These are phyloP conservation scores for Epithemia pelagica DNA, from an alignment of 108 stramenopile genomes.

Conservation along the genomic window DNA sequence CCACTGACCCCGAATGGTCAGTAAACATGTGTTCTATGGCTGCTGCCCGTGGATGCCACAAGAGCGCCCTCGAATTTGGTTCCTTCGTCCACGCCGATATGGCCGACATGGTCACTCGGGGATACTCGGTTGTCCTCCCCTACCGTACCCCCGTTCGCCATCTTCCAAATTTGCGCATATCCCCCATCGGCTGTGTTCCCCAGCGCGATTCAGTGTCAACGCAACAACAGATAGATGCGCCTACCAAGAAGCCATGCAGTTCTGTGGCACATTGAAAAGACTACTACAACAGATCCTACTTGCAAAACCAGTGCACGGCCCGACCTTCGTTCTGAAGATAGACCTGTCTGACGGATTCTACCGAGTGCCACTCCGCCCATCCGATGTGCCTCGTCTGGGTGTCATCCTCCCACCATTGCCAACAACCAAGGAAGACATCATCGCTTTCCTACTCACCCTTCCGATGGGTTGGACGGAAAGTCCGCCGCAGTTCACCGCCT, in stretches of 20 bases:
- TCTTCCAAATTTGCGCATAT: background rate
- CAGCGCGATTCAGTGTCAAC: conserved; percentile 2
- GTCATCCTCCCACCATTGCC: background rate
- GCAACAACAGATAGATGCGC: background rate
- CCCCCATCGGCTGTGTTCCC: background rate
- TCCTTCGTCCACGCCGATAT: background rate
- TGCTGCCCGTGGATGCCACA: background rate
- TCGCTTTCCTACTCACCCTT: background rate
- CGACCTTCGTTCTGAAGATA: background rate
- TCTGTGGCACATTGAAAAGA: background rate
- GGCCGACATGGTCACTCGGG: background rate
- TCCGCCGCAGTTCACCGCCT: background rate
- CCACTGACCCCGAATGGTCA: background rate
- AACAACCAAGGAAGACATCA: background rate
- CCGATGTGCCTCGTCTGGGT: background rate
- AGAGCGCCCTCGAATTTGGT: background rate
- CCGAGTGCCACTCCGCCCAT: background rate
- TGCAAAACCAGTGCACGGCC: background rate
- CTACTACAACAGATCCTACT: background rate
- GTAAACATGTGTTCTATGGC: background rate
- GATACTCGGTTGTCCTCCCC: background rate
- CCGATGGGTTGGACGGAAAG: background rate
- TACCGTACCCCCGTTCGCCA: background rate
- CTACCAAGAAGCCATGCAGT: background rate
- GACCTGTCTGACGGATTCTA: background rate